Conservation (phyloP, 495 filamentous ascomycete species). For the Glonium stellatum region DNA sequence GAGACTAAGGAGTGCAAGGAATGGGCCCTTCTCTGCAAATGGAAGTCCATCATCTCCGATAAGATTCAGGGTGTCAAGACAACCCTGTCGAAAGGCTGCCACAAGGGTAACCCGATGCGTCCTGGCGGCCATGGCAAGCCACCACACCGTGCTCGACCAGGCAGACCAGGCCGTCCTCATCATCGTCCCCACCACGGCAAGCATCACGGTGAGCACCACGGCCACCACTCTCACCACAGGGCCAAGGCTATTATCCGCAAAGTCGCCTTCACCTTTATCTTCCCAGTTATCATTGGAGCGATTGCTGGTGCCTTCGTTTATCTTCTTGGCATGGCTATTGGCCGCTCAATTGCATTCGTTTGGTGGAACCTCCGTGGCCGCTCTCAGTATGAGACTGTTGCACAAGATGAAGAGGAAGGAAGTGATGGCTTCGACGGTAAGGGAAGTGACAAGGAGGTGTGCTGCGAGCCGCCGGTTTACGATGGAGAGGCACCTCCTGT, state of each 20-base stretch:
- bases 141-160: conserved; percentile 12
- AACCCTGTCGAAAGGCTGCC: conserved; percentile 18
- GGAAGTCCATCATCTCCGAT: conserved; percentile 21
- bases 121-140: conserved; percentile 15
- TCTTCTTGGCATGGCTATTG: conserved; percentile 30
- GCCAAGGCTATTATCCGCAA: conserved; percentile 20
- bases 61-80: conserved; percentile 22
- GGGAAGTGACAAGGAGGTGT: conserved; percentile 23
- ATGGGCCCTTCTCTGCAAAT: conserved; percentile 28
- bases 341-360: conserved; percentile 24
- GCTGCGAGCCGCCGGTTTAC: conserved; percentile 20
- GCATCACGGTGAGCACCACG: not conserved
- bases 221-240: conserved; percentile 5
- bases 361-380: conserved; percentile 22
- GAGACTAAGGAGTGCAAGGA: conserved; percentile 26
- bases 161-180: conserved; percentile 16
- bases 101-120: conserved; percentile 25
- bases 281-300: conserved; percentile 31
- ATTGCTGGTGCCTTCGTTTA: conserved; percentile 29
- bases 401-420: conserved; percentile 19
- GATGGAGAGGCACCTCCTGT: conserved; percentile 25
- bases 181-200: conserved; percentile 19
- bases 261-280: conserved; percentile 22
- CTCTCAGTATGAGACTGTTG: conserved; percentile 8
- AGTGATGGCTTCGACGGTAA: not conserved